Evolutionary conservation across 345 rosid species (phyloP), one percentile per base, ranked within the genome.

Genomic region (Citropsis articulata): DNA sequence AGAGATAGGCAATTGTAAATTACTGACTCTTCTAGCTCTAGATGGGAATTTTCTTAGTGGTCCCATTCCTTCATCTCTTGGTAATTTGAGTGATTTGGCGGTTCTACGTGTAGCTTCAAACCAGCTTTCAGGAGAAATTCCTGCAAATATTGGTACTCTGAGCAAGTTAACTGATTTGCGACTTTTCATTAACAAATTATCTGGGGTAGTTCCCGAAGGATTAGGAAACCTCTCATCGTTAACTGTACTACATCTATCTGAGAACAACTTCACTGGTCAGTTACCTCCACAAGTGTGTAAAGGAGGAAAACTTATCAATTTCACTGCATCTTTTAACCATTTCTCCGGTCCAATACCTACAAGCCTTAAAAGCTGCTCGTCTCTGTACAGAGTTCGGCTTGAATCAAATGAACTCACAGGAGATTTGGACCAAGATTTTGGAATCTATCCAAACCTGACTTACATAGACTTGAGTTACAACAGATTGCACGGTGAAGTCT

Each of bases 401-500:
- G 80, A 86, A 19, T 2, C 50, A 21, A 85, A 85, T 69, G 79
- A 73, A 14, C 75, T 85, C 33, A n/a, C 78, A 16, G 88, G 88
- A 30, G 16, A 48, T 50, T 28, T 83, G 33, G 61, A 64, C 25
- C 61, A 66, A 45, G 83, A 69, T 70, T 81, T 84, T 33, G 79
- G 84, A 0, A 66, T 79, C 2, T 82, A 86, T 72, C 87, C 87
- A 2, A 80, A 81, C 24, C 84, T 86, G 62, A 76, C 62, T 48
- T 81, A 80, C 53, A 79, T 84, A 6, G 85, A 84, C 64, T 71
- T 84, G 1, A 86, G 85, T 27, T 30, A 71, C 84, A 86, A 86
- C 53, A 69, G 67, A 22, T 53, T 84, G 69, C 63, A 24, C 0
- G 89, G 87, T 21, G 74, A 71, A 38, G 66, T 86, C 9, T 80